Evolutionary conservation across 2,329 filamentous ascomycete genomes (phyloP).

Genomic region (Cladosporium sp.): DNA sequence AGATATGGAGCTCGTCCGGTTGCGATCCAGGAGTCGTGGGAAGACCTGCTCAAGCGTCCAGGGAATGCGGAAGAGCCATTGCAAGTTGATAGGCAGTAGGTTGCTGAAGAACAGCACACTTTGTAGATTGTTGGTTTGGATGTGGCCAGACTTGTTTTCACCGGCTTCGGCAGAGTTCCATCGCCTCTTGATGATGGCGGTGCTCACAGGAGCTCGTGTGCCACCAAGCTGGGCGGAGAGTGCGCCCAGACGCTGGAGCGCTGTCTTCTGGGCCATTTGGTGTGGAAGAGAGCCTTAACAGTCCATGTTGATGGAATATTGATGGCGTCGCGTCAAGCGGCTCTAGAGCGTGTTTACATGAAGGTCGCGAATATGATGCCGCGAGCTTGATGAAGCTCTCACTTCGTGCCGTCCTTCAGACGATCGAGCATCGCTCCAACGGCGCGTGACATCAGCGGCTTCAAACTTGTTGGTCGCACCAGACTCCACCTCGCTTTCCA

Average conservation of each 20-base stretch:
- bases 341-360: not conserved
- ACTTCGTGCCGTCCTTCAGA: not conserved
- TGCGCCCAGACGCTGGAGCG: slow-evolving; percentile 19
- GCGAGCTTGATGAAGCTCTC: not conserved
- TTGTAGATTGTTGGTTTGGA: slow-evolving; percentile 72
- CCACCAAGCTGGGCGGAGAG: slow-evolving; percentile 15
- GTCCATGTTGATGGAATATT: not conserved
- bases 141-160: slow-evolving; percentile 75
- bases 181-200: slow-evolving; percentile 25
- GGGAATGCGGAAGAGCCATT: slow-evolving; percentile 59
- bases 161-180: slow-evolving; percentile 47
- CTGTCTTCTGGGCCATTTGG: slow-evolving; percentile 16
- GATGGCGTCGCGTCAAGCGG: not conserved
- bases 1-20: slow-evolving; percentile 52
- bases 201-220: not conserved
- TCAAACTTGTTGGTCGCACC: not conserved
- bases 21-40: slow-evolving; percentile 51
- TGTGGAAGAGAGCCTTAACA: not conserved
- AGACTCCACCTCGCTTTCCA: not conserved
- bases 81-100: slow-evolving; percentile 78
- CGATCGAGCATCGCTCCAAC: not conserved
- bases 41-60: slow-evolving; percentile 45
- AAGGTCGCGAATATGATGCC: not conserved
- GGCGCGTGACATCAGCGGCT: slow-evolving; percentile 3
- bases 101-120: slow-evolving; percentile 89